Evolutionary conservation across 495 filamentous ascomycete genomes (phyloP).

Genomic region (Aspergillus wentii): DNA sequence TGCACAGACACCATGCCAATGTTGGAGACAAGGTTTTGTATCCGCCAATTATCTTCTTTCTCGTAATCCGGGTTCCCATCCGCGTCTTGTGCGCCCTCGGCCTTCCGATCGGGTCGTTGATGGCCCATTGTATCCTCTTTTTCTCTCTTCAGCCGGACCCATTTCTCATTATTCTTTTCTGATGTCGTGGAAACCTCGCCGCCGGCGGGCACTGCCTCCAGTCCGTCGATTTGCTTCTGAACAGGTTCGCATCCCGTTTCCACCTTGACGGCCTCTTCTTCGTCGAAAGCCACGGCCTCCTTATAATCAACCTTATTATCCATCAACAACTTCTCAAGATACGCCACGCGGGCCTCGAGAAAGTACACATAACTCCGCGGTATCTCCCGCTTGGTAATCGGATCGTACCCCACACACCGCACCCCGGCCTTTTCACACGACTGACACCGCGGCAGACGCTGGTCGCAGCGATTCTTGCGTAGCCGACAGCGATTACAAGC

Average conservation of each 20-base stretch:
- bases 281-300: slow-evolving; percentile 72
- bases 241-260: slow-evolving; percentile 28
- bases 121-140: too few relatives aligned
- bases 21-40: slow-evolving; percentile 71
- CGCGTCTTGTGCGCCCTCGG: too few relatives aligned
- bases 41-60: slow-evolving; percentile 55
- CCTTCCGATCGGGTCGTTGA: too few relatives aligned
- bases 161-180: slow-evolving; percentile 43
- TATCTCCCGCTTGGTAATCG: slow-evolving; percentile 91
- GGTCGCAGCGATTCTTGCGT: slow-evolving; percentile 93
- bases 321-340: slow-evolving; percentile 73
- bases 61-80: slow-evolving; percentile 22
- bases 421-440: slow-evolving; percentile 87
- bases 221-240: slow-evolving; percentile 9
- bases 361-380: slow-evolving; percentile 94
- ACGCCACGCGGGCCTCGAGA: slow-evolving; percentile 77
- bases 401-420: slow-evolving; percentile 91
- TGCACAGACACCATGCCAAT: slow-evolving; percentile 73
- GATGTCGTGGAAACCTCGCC: slow-evolving; percentile 7
- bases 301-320: slow-evolving; percentile 68
- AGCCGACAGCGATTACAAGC: slow-evolving; percentile 91
- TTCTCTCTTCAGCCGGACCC: too few relatives aligned
- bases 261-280: slow-evolving; percentile 39
- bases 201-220: too few relatives aligned
- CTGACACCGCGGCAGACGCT: slow-evolving; percentile 81